Conservation (phyloP, 805 yeast species). For the Metschnikowia colocasiae region DNA sequence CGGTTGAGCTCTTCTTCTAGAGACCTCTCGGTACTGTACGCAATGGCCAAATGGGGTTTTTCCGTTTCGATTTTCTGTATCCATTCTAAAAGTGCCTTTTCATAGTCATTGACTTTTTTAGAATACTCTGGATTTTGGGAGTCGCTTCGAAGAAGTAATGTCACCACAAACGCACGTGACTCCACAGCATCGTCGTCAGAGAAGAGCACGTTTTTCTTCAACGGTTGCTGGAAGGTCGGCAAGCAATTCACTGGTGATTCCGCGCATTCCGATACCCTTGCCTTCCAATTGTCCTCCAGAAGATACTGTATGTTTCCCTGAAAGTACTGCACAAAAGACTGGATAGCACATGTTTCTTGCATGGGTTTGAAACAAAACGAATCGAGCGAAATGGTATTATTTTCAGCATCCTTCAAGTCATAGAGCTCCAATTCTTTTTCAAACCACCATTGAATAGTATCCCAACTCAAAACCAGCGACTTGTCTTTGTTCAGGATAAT, state of each 20-base stretch:
- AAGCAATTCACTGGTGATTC: conserved; percentile 83
- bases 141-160: conserved; percentile 61
- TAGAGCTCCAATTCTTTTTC: conserved; percentile 57
- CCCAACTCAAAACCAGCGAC: conserved; percentile 54
- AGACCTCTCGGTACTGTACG: conserved; percentile 80
- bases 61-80: conserved; percentile 42
- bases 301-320: conserved; percentile 53
- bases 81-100: conserved; percentile 57
- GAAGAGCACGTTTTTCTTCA: conserved; percentile 67
- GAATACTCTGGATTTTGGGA: conserved; percentile 41
- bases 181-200: conserved; percentile 47
- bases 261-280: conserved; percentile 56
- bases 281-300: conserved; percentile 54
- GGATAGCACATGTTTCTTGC: conserved; percentile 74
- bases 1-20: conserved; percentile 79
- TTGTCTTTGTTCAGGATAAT: conserved; percentile 61
- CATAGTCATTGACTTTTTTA: conserved; percentile 57
- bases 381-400: conserved; percentile 35
- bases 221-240: conserved; percentile 88
- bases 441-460: conserved; percentile 83
- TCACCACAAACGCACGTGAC: conserved; percentile 72
- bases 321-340: conserved; percentile 87
- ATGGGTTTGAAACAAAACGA: conserved; percentile 83
- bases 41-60: conserved; percentile 58
- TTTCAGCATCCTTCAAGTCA: conserved; percentile 25